Base-by-base conservation (phyloP, 495 filamentous ascomycete species). In the Neurospora discreta region DNA sequence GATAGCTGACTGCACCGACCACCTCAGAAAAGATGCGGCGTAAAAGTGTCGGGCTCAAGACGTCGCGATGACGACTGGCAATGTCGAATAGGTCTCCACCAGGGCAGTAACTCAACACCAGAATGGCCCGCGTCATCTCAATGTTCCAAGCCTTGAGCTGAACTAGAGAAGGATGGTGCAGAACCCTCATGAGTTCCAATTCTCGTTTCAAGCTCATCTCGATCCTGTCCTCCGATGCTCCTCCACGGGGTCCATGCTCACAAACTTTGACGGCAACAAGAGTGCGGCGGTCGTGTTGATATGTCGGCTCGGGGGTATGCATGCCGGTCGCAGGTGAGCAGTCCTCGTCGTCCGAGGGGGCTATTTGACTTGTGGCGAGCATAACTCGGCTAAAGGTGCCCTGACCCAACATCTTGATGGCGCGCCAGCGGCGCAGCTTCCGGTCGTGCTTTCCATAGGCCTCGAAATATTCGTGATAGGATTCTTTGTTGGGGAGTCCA, bases 31-130 rank as follows among this genome's bases (percentile, higher is more conserved):
- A 97, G 39, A 99, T 94, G 39, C 95, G 89, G 70, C 93, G 88
- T 41, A 97, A 85, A 30, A 98, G 81, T 11, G 82, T 77, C 0
- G 92, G 89, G 26, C 85, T 88, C 41, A 97, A 84, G 0, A 90
- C 77, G 36, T 88, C 85, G 71, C 85, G 84, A 72, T 89, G 87
- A 41, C 84, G 84, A 78, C 89, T 92, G 33, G 94, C 95, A 38
- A 97, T 85, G 70, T 98, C 96, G 79, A 99, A 99, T 20, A 99
- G 84, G 78, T 99, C 95, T 7, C 95, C 96, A 3, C 95, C 95
- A 3, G 94, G 89, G 76, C 93, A 98, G 78, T 98, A 98, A 73
- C 90, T 92, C 71, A 99, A 84, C 43, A 98, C 91, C 46, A 99
- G 83, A 46, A 97, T 84, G 3, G 93, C 92, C 42, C 93, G 89